Evolutionary conservation across 2,329 filamentous ascomycete genomes (phyloP), one percentile per base, ranked within the genome.

Genomic region (Neurospora crassa): DNA sequence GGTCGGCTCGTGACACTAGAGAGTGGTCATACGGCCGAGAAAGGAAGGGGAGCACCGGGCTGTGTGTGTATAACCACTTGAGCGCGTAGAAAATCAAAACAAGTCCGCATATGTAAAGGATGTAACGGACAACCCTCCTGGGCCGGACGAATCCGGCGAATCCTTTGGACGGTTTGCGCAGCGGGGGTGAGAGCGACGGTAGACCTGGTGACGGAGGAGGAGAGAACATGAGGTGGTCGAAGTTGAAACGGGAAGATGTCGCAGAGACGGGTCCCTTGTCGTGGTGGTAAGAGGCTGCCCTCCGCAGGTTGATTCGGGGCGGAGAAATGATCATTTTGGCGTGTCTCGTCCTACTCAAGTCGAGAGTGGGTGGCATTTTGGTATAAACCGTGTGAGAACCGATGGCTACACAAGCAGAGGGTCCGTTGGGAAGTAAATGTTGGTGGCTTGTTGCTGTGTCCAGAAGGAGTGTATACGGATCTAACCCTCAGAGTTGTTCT

Each of bases 191-290:
- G 70, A 92, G 84, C 16, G 88, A 89, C 14, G 91, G 92, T 68
- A 94, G 86, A 74, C 88, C 88, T 2, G 91, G 91, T 1, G 90
- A 95, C 42, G 87, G 87, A 4, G 91, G 90, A 37, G 91, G 92
- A 1, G 85, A 85, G 79, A 88, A 90, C 75, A 90, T 82, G 47
- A 92, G 85, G 74, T 92, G 88, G 76, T 90, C 90, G 80, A 91
- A 89, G 79, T 82, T 88, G 80, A 90, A 90, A 67, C 87, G 83
- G 20, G 88, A 89, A 42, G 85, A 90, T 37, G 85, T 90, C 68
- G 87, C 87, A 34, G 87, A 90, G 11, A 87, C 77, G 7, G 87
- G 85, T 0, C 79, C 83, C 77, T 80, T 85, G 75, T 89, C 87
- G 73, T 84, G 81, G 71, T 84, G 85, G 78, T 88, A 90, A 3